A percentile compares a stretch with the other conserved stretches of the same genome.
Conservation (phyloP, 345 rosid species). For the Populus nigra region DNA sequence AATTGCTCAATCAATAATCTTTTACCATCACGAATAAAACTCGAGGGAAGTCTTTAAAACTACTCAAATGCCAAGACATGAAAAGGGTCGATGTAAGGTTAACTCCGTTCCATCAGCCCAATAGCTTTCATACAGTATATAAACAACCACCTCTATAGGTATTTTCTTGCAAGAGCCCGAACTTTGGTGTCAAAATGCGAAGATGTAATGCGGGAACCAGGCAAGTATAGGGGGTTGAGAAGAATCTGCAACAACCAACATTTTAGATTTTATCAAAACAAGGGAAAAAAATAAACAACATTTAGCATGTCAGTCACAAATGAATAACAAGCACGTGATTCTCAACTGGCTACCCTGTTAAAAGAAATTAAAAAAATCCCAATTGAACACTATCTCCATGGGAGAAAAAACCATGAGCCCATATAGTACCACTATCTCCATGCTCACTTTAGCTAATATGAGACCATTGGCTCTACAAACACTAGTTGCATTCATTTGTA, state of each 20-base stretch:
- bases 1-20: not conserved
- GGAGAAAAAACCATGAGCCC: not conserved
- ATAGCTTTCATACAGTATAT: not conserved
- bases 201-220: conserved; percentile 84
- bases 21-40: not conserved
- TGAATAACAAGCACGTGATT: not conserved
- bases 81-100: not conserved
- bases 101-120: not conserved
- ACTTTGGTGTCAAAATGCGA: conserved; percentile 93
- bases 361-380: not conserved
- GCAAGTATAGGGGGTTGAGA: conserved; percentile 87
- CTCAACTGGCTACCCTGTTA: not conserved
- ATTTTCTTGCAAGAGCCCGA: conserved; percentile 90
- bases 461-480: not conserved
- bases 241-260: conserved; percentile 52
- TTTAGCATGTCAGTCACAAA: conserved; percentile 9
- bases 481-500: not conserved
- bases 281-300: too few relatives aligned
- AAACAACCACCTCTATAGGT: conserved; percentile 40
- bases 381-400: not conserved
- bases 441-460: not conserved
- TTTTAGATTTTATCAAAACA: conserved; percentile 2
- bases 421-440: not conserved
- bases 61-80: not conserved
- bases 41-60: not conserved